Conservation (phyloP, 768 basidiomycete species). For the Termitomyces sp. region DNA sequence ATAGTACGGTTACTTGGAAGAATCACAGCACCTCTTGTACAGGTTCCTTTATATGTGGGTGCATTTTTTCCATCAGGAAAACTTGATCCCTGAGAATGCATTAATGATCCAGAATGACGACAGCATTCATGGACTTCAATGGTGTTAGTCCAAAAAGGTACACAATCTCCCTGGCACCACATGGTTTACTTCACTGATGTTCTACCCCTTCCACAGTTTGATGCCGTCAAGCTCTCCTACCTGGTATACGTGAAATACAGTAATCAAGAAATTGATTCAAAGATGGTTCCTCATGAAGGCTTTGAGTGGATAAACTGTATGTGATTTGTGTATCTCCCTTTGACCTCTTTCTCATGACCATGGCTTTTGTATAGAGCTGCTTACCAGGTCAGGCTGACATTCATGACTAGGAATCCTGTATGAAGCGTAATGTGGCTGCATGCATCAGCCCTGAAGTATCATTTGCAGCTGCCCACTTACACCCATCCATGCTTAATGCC, state of each 20-base stretch:
- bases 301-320: constrained; percentile 98
- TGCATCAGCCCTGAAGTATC: constrained; percentile 92
- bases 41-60: constrained; percentile 92
- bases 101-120: constrained; percentile 88
- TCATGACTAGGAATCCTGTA: constrained; percentile 88
- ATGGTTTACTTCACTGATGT: background rate
- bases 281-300: constrained; percentile 94
- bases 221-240: constrained; percentile 93
- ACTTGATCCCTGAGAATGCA: background rate
- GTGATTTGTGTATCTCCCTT: constrained; percentile 20
- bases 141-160: constrained; percentile 95
- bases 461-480: constrained; percentile 55
- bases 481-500: constrained; percentile 30
- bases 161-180: constrained; percentile 4
- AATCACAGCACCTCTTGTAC: constrained; percentile 91
- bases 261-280: constrained; percentile 96
- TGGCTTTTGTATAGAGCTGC: constrained; percentile 56
- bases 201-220: constrained; percentile 53
- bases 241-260: constrained; percentile 97
- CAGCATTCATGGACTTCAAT: constrained; percentile 94
- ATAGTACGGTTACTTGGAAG: constrained; percentile 92
- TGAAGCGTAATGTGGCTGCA: constrained; percentile 92
- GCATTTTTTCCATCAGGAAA: background rate
- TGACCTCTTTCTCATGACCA: constrained; percentile 1
- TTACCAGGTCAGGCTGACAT: constrained; percentile 92